Percentiles rank a stretch among this genome's conserved stretches.
phyloP scores from a whole-genome alignment of 148 eudicot species.

The Selenicereus undatus region DNA sequence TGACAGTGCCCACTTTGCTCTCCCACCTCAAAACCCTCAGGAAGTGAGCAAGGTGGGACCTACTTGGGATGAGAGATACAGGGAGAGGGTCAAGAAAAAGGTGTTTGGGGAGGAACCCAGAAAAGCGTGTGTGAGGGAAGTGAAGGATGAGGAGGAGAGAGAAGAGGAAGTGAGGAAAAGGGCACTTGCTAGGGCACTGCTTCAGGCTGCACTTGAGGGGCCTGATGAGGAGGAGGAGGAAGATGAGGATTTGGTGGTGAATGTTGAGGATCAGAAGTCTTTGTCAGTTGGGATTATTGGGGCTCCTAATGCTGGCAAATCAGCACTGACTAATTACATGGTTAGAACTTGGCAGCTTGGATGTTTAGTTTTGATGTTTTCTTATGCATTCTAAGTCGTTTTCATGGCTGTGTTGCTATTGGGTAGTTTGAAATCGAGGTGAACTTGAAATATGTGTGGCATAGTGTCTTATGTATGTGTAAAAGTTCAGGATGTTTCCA shows the following conservation, averaged over 20 bases:
- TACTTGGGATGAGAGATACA: constrained; percentile 64
- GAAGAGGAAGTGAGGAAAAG: constrained; percentile 37
- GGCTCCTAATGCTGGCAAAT: constrained; percentile 98
- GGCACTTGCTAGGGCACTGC: constrained; percentile 61
- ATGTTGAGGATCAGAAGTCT: constrained; percentile 74
- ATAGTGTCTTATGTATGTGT: not conserved
- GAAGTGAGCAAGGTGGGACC: constrained; percentile 11
- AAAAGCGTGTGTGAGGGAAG: constrained; percentile 18
- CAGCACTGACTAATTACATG: constrained; percentile 85
- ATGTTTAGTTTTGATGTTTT: not conserved
- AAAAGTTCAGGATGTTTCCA: not conserved
- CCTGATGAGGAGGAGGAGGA: constrained; percentile 44
- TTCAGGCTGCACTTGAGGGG: constrained; percentile 52
- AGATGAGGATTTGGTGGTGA: constrained; percentile 42
- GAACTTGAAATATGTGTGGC: not conserved
- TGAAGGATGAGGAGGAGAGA: constrained; percentile 22
- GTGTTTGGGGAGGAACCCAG: constrained; percentile 48
- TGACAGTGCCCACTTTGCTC: constrained; percentile 49
- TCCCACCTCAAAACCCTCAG: constrained; percentile 32
- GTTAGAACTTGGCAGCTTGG: constrained; percentile 28
- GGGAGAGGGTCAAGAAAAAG: constrained; percentile 49
- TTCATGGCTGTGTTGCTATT: not conserved
- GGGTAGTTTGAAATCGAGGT: not conserved
- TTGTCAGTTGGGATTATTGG: constrained; percentile 89
- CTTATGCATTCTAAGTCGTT: not conserved